These are phyloP conservation scores for Starmerella geochares DNA, from an alignment of 805 yeast species.

Conservation along the genomic window DNA sequence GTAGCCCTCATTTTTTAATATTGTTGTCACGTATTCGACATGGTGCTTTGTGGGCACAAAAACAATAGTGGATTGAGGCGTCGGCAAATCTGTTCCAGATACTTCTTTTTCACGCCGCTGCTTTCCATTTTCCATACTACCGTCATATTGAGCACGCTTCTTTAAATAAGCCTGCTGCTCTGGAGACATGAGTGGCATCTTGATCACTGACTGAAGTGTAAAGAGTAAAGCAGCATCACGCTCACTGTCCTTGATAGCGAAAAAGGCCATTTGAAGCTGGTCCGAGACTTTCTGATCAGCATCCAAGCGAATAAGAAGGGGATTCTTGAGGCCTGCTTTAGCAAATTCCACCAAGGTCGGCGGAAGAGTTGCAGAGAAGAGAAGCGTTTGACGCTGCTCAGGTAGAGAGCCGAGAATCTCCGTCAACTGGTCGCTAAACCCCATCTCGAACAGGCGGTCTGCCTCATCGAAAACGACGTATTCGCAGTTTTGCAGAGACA, in stretches of 20 bases:
- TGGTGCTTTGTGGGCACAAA: slow-evolving; percentile 97
- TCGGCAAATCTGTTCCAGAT: slow-evolving; percentile 73
- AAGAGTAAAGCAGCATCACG: slow-evolving; percentile 77
- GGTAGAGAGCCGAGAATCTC: slow-evolving; percentile 82
- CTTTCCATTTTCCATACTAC: slow-evolving; percentile 32
- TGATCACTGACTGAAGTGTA: slow-evolving; percentile 72
- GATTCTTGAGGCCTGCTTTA: slow-evolving; percentile 87
- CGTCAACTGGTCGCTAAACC: slow-evolving; percentile 85
- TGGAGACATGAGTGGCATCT: slow-evolving; percentile 67
- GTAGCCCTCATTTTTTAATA: slow-evolving; percentile 70
- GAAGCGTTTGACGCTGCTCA: slow-evolving; percentile 67
- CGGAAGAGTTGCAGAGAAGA: slow-evolving; percentile 94
- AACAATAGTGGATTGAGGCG: slow-evolving; percentile 75
- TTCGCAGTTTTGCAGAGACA: slow-evolving; percentile 73
- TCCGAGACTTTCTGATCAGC: slow-evolving; percentile 87
- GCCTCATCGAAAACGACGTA: slow-evolving; percentile 96
- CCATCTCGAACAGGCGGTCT: slow-evolving; percentile 91
- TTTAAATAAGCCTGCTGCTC: slow-evolving; percentile 53
- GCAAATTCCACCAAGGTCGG: slow-evolving; percentile 89
- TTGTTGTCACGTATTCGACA: slow-evolving; percentile 73
- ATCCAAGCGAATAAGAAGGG: slow-evolving; percentile 84
- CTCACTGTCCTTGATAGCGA: slow-evolving; percentile 71
- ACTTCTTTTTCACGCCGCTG: slow-evolving; percentile 50
- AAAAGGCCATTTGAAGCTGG: slow-evolving; percentile 78
- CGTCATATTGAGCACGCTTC: slow-evolving; percentile 43